Base-by-base conservation (phyloP, 1,139 yeast genomes). In the Suhomyces anneliseae region DNA sequence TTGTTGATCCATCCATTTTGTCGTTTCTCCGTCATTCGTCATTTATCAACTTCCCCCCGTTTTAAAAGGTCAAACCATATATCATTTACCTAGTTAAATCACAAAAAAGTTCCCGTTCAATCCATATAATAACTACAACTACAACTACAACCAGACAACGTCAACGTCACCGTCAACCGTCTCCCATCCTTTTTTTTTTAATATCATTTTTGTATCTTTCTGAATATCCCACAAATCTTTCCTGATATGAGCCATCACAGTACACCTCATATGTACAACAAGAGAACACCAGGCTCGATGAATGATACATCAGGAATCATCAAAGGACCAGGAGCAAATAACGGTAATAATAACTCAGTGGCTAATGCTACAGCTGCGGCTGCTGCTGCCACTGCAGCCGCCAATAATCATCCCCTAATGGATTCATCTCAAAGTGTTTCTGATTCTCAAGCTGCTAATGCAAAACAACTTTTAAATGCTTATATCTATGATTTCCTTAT, bases 401-500 rank as follows among this genome's bases (percentile, higher is more conserved):
- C 49, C 36, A 34, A 27, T 32, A 42, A 37, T 32, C 46, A 56
- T 46, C 55, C 65, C 49, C 35, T 60, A 39, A 47, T 65, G 65
- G 66, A 62, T 44, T 41, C 59, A 14, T 50, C 58, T 12, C 57
- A 65, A 7, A 63, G 61, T 38, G 62, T 77, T 26, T 65, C 70
- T 41, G 87, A 83, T 57, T 60, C 78, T 14, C 76, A 72, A 35
- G 85, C 87, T 4, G 66, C 78, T 34, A 79, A 77, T 52, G 74
- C 87, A 7, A 81, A 82, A 59, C 90, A 86, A 62, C 69, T 88
- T 42, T 72, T 92, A 52, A 88, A 90, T 60, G 89, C 92, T 14
- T 90, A 90, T 65, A 85, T 92, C 38, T 88, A 89, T 62, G 97
- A 92, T 67, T 92, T 90, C 59, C 72, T 92, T 51, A 67, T 87